Percentiles rank a stretch among this genome's conserved stretches.
Evolutionary conservation across 2,329 filamentous ascomycete species (phyloP).

Genomic region (Trichophyton rubrum): DNA sequence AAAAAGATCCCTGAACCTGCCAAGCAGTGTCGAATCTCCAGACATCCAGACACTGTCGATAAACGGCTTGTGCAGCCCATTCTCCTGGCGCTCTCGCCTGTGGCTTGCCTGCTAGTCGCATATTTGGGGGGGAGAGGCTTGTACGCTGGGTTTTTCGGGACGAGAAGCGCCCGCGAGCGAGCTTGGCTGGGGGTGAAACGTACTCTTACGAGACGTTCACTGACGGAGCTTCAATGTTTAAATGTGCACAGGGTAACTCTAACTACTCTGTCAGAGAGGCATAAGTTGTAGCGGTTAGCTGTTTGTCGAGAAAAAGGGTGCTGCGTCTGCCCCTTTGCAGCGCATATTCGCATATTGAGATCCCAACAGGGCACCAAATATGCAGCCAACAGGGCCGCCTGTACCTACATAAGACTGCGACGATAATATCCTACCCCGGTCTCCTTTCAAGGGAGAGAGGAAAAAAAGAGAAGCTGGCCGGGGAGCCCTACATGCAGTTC

Average conservation of each 20-base stretch:
- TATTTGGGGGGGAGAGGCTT: neutral
- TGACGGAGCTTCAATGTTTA: neutral
- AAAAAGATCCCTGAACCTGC: neutral
- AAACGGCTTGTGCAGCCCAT: neutral
- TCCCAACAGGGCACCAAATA: neutral
- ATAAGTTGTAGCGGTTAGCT: too few species aligned
- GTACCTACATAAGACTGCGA: neutral
- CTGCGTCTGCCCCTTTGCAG: neutral
- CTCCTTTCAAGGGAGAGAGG: neutral
- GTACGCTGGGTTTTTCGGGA: neutral
- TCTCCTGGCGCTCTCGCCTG: neutral
- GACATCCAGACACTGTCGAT: neutral
- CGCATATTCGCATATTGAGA: neutral
- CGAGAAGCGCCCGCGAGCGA: neutral
- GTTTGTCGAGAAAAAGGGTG: too few species aligned
- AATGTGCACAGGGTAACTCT: neutral
- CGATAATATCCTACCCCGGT: neutral
- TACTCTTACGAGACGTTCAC: neutral
- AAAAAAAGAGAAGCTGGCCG: neutral
- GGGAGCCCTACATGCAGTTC: neutral
- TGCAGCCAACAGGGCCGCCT: neutral
- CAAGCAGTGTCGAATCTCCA: neutral
- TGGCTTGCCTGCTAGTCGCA: neutral
- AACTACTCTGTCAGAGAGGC: neutral
- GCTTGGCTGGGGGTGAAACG: neutral